Evolutionary conservation across 176 grass and related monocot species (phyloP).

Genomic region (Thinopyrum elongatum): DNA sequence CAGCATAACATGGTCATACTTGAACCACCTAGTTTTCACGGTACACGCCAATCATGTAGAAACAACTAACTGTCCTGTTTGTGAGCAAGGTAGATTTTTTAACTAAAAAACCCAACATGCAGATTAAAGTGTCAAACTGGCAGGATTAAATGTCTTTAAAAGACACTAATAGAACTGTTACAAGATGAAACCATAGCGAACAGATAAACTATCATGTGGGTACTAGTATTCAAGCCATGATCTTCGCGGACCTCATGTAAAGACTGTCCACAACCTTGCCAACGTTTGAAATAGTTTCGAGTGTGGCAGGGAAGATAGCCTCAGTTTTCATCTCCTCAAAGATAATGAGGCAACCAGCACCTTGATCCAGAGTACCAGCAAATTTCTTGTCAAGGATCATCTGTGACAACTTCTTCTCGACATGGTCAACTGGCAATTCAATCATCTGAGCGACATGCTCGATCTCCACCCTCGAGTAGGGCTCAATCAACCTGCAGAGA

Average conservation of each 20-base stretch:
- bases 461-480: constrained; percentile 12
- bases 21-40: not conserved
- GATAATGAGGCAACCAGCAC: constrained; percentile 24
- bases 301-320: constrained; percentile 8
- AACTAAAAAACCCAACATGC: not conserved
- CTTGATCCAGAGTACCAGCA: constrained; percentile 1
- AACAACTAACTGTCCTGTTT: not conserved
- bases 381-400: constrained; percentile 21
- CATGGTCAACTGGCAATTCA: constrained; percentile 1
- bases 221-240: not conserved
- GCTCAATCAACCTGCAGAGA: constrained; percentile 7
- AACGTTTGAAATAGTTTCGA: not conserved
- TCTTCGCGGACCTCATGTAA: not conserved
- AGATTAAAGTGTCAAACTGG: not conserved
- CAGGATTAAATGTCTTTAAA: not conserved
- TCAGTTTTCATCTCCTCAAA: not conserved
- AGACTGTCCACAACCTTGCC: constrained; percentile 22
- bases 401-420: constrained; percentile 5
- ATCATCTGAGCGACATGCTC: constrained; percentile 2
- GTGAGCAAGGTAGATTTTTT: not conserved
- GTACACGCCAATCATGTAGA: not conserved
- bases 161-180: not conserved
- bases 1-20: not conserved
- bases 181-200: not conserved
- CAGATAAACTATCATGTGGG: not conserved